Base-by-base conservation (phyloP, 164 flowering plant genomes). In the Vitis cinerea region DNA sequence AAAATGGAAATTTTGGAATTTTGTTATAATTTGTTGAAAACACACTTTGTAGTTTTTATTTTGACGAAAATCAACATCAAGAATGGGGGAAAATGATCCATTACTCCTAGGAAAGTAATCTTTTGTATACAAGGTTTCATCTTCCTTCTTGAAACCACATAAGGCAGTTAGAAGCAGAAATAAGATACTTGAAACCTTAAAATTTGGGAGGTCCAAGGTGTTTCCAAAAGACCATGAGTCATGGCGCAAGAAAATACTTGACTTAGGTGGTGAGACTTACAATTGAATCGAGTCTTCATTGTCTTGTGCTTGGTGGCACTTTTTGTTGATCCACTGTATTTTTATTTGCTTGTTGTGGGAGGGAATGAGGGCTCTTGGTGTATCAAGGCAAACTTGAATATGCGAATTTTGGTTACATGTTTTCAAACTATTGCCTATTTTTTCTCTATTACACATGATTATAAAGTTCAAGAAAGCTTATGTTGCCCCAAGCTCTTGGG, bases 251-350 rank as follows among this genome's bases (percentile, higher is more conserved):
- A 75, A 80, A 64, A 88, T 90, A 61, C 82, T 92, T 51, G 97
- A 92, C 71, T 97, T 97, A 0, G 93, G 94, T 54, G 83, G 98
- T 48, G 87, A 44, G 90, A 90, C 50, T 73, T 90, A 69, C 73
- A 70, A 62, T 94, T 97, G 97, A 92, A 94, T 79, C 62, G 86
- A 61, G 71, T 88, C 37, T 94, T 94, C 81, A 86, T 92, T 3
- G 44, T 85, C 53, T 84, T 93, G 1, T 92, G 93, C 71, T 77
- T 94, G 83, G 77, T 94, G 54, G 98, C 98, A 1, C 88, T 94
- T 14, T 92, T 90, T 70, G 70, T 94, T 10, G 98, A 94, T 61
- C 98, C 98, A 2, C 64, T 94, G 72, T 92, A 88, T 67, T 90
- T 94, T 68, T 92, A 82, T 82, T 68, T 92, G 84, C 97, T 94